These are phyloP conservation scores for Didymella keratinophila DNA, from an alignment of 2,329 filamentous ascomycete species.

Conservation along the genomic window DNA sequence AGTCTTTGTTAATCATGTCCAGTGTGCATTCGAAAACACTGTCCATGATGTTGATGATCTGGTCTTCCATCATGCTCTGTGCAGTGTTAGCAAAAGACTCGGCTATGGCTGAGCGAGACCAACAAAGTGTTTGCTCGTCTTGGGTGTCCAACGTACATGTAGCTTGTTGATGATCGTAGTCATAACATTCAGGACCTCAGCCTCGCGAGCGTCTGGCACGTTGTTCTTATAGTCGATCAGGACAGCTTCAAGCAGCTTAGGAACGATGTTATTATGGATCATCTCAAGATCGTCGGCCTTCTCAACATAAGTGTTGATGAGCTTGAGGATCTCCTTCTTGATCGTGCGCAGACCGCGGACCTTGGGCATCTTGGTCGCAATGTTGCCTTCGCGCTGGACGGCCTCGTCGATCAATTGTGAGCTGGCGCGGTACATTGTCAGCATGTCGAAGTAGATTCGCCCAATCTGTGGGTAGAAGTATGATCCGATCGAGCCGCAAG, in stretches of 20 bases:
- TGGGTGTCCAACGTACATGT: conserved; percentile 76
- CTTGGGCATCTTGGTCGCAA: conserved; percentile 97
- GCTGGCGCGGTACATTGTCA: conserved; percentile 98
- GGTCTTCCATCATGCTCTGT: conserved; percentile 94
- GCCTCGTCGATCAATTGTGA: conserved; percentile 94
- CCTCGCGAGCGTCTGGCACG: conserved; percentile 92
- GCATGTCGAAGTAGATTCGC: conserved; percentile 96
- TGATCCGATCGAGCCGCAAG: conserved; percentile 91
- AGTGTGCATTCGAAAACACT: conserved; percentile 98
- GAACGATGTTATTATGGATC: conserved; percentile 92
- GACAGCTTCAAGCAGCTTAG: conserved; percentile 92
- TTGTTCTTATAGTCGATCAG: conserved; percentile 97
- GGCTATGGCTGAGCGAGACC: conserved; percentile 36
- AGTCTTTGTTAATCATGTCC: conserved; percentile 99
- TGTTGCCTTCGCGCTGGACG: conserved; percentile 85
- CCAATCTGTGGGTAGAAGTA: conserved; percentile 99
- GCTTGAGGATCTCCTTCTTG: conserved; percentile 98
- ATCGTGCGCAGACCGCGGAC: conserved; percentile 94
- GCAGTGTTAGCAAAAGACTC: conserved; percentile 31
- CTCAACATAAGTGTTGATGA: conserved; percentile 97
- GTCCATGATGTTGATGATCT: conserved; percentile 97
- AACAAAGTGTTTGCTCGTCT: conserved; percentile 60
- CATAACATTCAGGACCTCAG: conserved; percentile 96
- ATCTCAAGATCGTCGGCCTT: conserved; percentile 96
- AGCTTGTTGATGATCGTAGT: conserved; percentile 97